These are phyloP conservation scores for Fremontodendron californicum DNA, from an alignment of 345 rosid genomes.

Conservation along the genomic window DNA sequence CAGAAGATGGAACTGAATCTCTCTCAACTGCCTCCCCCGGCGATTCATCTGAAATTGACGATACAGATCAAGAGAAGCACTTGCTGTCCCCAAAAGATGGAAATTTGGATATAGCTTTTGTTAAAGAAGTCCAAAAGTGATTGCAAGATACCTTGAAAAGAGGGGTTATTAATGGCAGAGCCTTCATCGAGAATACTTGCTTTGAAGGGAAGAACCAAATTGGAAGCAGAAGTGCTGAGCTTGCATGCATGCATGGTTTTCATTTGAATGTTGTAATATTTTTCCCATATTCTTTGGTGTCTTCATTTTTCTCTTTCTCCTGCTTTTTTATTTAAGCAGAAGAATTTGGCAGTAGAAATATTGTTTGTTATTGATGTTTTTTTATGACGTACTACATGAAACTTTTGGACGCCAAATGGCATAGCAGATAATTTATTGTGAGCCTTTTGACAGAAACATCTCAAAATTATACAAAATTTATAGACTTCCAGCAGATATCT, in stretches of 20 bases:
- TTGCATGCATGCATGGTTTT: background rate
- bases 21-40: slow-evolving; percentile 31
- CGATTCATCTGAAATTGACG: slow-evolving; percentile 42
- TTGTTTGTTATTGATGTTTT: slow-evolving; percentile 5
- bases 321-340: background rate
- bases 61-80: slow-evolving; percentile 45
- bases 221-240: background rate
- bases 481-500: too few relatives aligned
- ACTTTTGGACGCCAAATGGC: background rate
- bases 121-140: slow-evolving; percentile 37
- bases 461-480: background rate
- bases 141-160: background rate
- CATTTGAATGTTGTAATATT: slow-evolving; percentile 8
- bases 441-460: background rate
- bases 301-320: background rate
- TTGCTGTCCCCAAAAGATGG: slow-evolving; percentile 34
- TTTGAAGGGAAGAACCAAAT: background rate
- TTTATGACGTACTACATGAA: background rate
- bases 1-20: slow-evolving; percentile 49
- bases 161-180: background rate
- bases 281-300: background rate
- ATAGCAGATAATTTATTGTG: background rate
- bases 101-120: slow-evolving; percentile 42
- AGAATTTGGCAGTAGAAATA: background rate
- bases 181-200: slow-evolving; percentile 1